These are phyloP conservation scores for Przewalskia tangutica DNA, from an alignment of 257 asterid species.

Conservation along the genomic window DNA sequence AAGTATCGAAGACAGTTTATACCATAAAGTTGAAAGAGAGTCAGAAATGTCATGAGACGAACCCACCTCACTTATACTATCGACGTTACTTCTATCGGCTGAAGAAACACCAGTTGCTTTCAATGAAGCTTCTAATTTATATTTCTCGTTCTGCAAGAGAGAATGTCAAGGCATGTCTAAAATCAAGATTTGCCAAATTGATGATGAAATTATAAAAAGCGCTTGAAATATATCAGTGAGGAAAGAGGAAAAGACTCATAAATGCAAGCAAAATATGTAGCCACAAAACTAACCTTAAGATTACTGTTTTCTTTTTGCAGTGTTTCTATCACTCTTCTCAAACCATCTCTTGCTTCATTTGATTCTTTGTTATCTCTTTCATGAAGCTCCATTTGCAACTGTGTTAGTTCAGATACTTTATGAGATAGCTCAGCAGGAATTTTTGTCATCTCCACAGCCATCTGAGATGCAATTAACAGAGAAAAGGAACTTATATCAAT, in stretches of 20 bases:
- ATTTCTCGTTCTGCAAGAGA: constrained; percentile 65
- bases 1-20: not conserved
- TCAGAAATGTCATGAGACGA: not conserved
- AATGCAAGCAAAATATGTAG: not conserved
- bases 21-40: constrained; percentile 5
- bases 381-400: constrained; percentile 53
- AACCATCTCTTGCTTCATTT: constrained; percentile 30
- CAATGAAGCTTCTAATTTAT: constrained; percentile 53
- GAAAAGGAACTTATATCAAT: not conserved
- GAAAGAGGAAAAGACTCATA: not conserved
- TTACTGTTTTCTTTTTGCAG: constrained; percentile 61
- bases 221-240: not conserved
- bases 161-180: constrained; percentile 3
- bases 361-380: constrained; percentile 36
- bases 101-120: constrained; percentile 37
- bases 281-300: constrained; percentile 46
- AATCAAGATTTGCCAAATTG: constrained; percentile 4
- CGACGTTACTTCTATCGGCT: constrained; percentile 19
- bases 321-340: constrained; percentile 40
- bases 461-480: constrained; percentile 30
- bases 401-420: constrained; percentile 50
- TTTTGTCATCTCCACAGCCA: constrained; percentile 42
- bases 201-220: not conserved
- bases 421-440: constrained; percentile 50
- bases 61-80: constrained; percentile 46